These are phyloP conservation scores for Monascus ruber DNA, from an alignment of 2,329 filamentous ascomycete species.

Conservation along the genomic window DNA sequence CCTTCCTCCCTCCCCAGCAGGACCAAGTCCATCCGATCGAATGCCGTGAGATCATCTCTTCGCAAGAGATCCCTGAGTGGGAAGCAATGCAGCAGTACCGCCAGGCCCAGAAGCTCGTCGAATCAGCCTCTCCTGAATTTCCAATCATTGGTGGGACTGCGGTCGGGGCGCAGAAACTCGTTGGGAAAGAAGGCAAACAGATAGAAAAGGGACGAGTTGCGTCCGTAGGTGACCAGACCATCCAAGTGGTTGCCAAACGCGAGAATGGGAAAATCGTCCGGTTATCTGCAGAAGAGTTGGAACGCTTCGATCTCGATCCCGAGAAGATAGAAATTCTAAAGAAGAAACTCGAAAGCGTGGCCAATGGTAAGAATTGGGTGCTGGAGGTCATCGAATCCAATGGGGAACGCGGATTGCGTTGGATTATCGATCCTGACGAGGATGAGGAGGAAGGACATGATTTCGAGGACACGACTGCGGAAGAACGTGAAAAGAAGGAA, in stretches of 20 bases:
- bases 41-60: slow-evolving; percentile 59
- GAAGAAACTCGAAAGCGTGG: slow-evolving; percentile 56
- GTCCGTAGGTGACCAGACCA: slow-evolving; percentile 38
- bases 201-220: slow-evolving; percentile 48
- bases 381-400: slow-evolving; percentile 66
- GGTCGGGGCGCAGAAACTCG: slow-evolving; percentile 45
- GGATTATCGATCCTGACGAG: slow-evolving; percentile 52
- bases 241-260: slow-evolving; percentile 41
- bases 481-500: slow-evolving; percentile 7
- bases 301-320: slow-evolving; percentile 54
- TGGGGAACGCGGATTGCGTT: slow-evolving; percentile 54
- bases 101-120: slow-evolving; percentile 19
- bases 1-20: slow-evolving; percentile 71
- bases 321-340: slow-evolving; percentile 59
- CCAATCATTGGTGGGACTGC: slow-evolving; percentile 46
- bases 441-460: slow-evolving; percentile 32
- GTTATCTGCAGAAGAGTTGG: slow-evolving; percentile 55
- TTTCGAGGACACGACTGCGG: slow-evolving; percentile 3
- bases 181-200: slow-evolving; percentile 44
- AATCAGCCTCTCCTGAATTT: slow-evolving; percentile 20
- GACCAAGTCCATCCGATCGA: slow-evolving; percentile 64
- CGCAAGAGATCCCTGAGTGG: slow-evolving; percentile 43
- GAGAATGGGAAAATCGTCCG: slow-evolving; percentile 52
- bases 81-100: slow-evolving; percentile 26
- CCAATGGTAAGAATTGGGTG: slow-evolving; percentile 64